Percentiles rank a stretch among this genome's conserved stretches.
Evolutionary conservation across 495 filamentous ascomycete species (phyloP).

Genomic region (Articulospora tetracladia): DNA sequence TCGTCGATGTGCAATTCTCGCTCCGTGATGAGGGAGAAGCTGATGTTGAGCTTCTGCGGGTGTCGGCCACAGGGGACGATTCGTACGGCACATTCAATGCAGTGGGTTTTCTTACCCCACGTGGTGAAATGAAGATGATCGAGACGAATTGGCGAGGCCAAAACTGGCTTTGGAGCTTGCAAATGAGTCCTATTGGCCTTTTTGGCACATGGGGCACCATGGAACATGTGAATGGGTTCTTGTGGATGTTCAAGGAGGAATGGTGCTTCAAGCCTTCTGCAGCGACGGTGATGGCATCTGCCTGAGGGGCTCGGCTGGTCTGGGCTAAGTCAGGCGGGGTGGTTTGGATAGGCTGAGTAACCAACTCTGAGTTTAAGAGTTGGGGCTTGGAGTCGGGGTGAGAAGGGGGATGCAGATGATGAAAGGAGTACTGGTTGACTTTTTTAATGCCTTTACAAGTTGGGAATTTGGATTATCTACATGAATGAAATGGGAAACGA

Average conservation of each 20-base stretch:
- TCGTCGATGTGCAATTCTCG: background rate
- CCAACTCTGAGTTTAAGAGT: too few species aligned
- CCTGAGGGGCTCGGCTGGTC: too few species aligned
- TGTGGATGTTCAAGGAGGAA: background rate
- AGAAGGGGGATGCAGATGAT: too few species aligned
- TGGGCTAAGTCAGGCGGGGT: too few species aligned
- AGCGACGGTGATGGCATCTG: too few species aligned
- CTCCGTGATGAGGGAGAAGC: background rate
- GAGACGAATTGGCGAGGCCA: background rate
- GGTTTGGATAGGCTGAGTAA: too few species aligned
- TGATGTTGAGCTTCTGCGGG: background rate
- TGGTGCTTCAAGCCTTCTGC: too few species aligned
- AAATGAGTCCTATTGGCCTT: background rate
- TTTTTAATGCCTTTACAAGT: too few species aligned
- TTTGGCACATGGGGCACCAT: background rate
- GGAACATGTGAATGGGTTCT: background rate
- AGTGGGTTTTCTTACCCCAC: background rate
- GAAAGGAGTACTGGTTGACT: too few species aligned
- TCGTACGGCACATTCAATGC: background rate
- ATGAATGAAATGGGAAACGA: too few species aligned
- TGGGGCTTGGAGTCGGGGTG: too few species aligned
- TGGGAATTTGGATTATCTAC: too few species aligned
- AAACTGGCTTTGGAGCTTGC: background rate
- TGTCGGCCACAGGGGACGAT: background rate
- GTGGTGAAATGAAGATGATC: background rate